Percentiles rank a stretch among this genome's conserved stretches.
Conservation (phyloP, 305 asterid species). For the Solanum hybrid region DNA sequence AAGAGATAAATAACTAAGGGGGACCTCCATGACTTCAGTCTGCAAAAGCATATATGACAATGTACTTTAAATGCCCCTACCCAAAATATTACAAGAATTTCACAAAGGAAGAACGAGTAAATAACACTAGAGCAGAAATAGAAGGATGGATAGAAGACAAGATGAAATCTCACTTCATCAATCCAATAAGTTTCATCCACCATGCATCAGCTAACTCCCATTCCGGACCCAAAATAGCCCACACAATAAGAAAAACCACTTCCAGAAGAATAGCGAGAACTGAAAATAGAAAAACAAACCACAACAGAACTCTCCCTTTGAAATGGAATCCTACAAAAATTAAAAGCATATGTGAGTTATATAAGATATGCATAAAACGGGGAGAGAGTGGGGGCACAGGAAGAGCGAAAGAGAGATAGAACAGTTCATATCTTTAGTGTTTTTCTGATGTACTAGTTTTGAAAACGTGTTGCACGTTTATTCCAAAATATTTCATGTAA, state of each 20-base stretch:
- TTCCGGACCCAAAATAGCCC: constrained; percentile 41
- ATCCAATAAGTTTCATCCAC: constrained; percentile 86
- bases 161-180: constrained; percentile 51
- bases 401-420: background rate
- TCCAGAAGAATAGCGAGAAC: constrained; percentile 46
- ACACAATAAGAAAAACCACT: constrained; percentile 47
- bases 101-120: background rate
- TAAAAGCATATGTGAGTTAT: background rate
- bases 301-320: constrained; percentile 51
- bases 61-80: constrained; percentile 2
- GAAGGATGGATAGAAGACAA: background rate
- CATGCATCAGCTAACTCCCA: constrained; percentile 49
- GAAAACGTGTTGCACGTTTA: background rate
- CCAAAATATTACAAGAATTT: constrained; percentile 2
- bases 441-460: background rate
- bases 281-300: constrained; percentile 68
- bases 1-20: constrained; percentile 61
- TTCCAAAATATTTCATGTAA: background rate
- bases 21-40: constrained; percentile 68
- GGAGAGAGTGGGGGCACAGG: background rate
- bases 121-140: background rate
- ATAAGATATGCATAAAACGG: background rate
- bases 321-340: constrained; percentile 51
- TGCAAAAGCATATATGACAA: constrained; percentile 34
- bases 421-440: background rate